These are phyloP conservation scores for Aspergillus ochraceus DNA, from an alignment of 2,329 filamentous ascomycete species.

Conservation along the genomic window DNA sequence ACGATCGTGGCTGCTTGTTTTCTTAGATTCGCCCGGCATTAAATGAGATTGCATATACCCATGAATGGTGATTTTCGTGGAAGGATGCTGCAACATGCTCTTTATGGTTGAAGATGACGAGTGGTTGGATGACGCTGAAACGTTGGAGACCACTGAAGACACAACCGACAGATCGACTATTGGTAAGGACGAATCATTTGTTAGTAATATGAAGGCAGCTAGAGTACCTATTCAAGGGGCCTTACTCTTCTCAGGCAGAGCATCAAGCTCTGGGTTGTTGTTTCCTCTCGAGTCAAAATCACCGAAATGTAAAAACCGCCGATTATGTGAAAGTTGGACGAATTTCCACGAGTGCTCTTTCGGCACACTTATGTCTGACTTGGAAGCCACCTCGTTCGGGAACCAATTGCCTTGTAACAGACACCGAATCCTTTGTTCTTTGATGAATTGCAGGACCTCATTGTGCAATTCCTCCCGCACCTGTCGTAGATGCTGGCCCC, in stretches of 20 bases:
- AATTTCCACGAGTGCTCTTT: slow-evolving; percentile 67
- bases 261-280: slow-evolving; percentile 69
- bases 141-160: slow-evolving; percentile 91
- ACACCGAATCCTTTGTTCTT: slow-evolving; percentile 91
- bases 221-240: slow-evolving; percentile 5
- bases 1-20: slow-evolving; percentile 31
- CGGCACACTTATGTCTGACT: slow-evolving; percentile 47
- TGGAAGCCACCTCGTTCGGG: slow-evolving; percentile 53
- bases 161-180: slow-evolving; percentile 78
- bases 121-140: slow-evolving; percentile 64
- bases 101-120: slow-evolving; percentile 51
- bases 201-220: not conserved
- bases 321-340: slow-evolving; percentile 85
- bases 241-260: slow-evolving; percentile 70
- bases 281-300: slow-evolving; percentile 70
- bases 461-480: slow-evolving; percentile 89
- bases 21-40: slow-evolving; percentile 35
- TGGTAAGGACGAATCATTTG: not conserved
- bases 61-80: slow-evolving; percentile 88
- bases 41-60: slow-evolving; percentile 56
- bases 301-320: slow-evolving; percentile 84
- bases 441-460: slow-evolving; percentile 93
- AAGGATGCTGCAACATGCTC: slow-evolving; percentile 39
- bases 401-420: slow-evolving; percentile 92
- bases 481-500: slow-evolving; percentile 85